Base-by-base conservation (phyloP, 805 yeast genomes). In the Hanseniaspora thailandica region DNA sequence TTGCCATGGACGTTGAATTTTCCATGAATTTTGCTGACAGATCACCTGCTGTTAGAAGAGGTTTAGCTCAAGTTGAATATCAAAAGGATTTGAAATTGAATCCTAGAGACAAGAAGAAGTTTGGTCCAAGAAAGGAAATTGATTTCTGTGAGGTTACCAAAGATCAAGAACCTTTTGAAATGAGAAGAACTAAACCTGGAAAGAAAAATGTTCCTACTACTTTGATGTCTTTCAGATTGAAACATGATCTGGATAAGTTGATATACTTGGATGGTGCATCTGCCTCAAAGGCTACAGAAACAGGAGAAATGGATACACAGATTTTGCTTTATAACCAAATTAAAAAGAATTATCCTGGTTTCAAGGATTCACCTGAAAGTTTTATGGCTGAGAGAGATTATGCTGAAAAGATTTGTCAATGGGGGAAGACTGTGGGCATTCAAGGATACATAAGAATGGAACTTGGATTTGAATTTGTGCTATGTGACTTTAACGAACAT, bases 271-370 rank as follows among this genome's bases (percentile, higher is more conserved):
- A 80, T 56, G 86, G 86, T 5, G 83, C 84, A 0, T 78, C 83
- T 28, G 86, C 84, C n/a, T 78, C 84, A 0, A 80, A 80, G 61
- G 66, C 73, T 0, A 19, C 19, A 4, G 38, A 52, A 1, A 70
- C 77, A 1, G 84, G 84, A 4, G 80, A 76, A 59, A 78, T 78
- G 84, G 86, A 81, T 60, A 71, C 78, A 1, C 81, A 77, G 58
- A 63, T 63, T 45, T 53, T 77, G 47, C 59, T 74, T 3, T 67
- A 79, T 20, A 61, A 71, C 38, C 57, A 62, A 13, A 55, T 59
- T n/a, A 57, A 40, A 20, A 20, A 38, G 10, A 20, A 26, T 5
- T 35, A 43, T 25, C 54, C 54, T 8, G 58, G 46, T 57, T 17
- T 43, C 23, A 36, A 39, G 7, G 44, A 50, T 15, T 5, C 30